Conservation (phyloP, 805 yeast species). For the Osmozyma mogii region DNA sequence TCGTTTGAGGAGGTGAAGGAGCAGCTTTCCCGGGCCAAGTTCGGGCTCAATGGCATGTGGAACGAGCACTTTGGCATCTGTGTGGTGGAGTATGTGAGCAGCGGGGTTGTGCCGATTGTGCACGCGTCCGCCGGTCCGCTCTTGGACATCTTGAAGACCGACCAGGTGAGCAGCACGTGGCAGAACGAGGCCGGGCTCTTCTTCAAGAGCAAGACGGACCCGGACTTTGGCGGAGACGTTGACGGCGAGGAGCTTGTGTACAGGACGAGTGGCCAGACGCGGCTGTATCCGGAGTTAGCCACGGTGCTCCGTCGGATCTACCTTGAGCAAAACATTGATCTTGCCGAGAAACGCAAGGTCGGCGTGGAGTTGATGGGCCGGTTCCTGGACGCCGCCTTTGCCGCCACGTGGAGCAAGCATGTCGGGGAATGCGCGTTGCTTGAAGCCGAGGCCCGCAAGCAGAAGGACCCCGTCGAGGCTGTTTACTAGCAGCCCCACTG, state of each 20-base stretch:
- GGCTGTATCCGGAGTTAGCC: no score
- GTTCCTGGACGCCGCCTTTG: no score
- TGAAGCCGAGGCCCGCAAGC: no score
- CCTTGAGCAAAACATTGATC: no score
- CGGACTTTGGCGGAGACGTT: constrained; percentile 41
- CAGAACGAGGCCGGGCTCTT: constrained; percentile 65
- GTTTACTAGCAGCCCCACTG: no score
- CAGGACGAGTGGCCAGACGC: no score
- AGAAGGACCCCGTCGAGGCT: no score
- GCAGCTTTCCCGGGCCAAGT: constrained; percentile 47
- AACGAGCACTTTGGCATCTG: constrained; percentile 98
- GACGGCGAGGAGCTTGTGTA: constrained; percentile 8
- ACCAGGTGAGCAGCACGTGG: constrained; percentile 12
- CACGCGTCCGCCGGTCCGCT: constrained; percentile 96
- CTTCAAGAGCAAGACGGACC: constrained; percentile 64
- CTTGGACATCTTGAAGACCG: constrained; percentile 64
- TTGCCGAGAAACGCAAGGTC: no score
- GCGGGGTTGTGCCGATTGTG: constrained; percentile 80
- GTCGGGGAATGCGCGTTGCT: no score
- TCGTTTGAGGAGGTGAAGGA: constrained; percentile 54
- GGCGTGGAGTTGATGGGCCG: no score
- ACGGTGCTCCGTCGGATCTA: no score
- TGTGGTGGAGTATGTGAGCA: constrained; percentile 84
- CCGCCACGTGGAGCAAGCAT: no score
- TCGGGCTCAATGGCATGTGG: constrained; percentile 97